A percentile compares a stretch with the other conserved stretches of the same genome.
phyloP scores from a whole-genome alignment of 2,329 filamentous ascomycete species.

The Clonostachys byssicola region DNA sequence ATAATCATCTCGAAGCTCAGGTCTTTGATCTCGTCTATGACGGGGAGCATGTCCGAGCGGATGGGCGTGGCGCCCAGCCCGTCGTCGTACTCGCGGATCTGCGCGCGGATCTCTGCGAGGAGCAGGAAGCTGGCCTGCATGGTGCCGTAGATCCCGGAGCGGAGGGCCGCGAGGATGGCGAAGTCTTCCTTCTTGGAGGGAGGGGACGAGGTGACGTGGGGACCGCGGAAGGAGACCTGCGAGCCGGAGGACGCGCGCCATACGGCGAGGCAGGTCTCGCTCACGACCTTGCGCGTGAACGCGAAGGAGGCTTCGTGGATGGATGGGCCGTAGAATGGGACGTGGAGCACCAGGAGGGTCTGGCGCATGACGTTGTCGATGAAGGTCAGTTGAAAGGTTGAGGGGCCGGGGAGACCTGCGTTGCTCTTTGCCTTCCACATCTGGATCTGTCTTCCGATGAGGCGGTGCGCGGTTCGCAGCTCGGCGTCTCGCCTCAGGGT shows the following conservation, averaged over 20 bases:
- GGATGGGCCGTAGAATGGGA: conserved; percentile 39
- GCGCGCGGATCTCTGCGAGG: conserved; percentile 30
- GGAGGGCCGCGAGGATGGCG: conserved; percentile 26
- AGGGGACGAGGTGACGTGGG: neutral
- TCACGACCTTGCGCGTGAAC: conserved; percentile 41
- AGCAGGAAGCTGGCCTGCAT: conserved; percentile 29
- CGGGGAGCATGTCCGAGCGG: conserved; percentile 33
- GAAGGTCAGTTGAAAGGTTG: conserved; percentile 35
- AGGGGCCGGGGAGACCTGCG: conserved; percentile 18
- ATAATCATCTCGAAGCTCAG: conserved; percentile 35
- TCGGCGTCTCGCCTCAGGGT: conserved; percentile 36
- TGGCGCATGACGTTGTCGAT: conserved; percentile 48
- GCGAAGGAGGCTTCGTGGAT: conserved; percentile 38
- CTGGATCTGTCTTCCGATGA: conserved; percentile 25
- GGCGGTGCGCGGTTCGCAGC: conserved; percentile 35
- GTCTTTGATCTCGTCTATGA: conserved; percentile 30
- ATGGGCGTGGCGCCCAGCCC: conserved; percentile 23
- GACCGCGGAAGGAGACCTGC: conserved; percentile 7
- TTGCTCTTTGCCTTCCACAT: conserved; percentile 7
- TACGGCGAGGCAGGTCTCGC: conserved; percentile 42
- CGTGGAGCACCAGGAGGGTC: conserved; percentile 51
- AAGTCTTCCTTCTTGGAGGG: conserved; percentile 9
- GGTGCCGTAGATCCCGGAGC: conserved; percentile 29
- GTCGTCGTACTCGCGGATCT: conserved; percentile 32
- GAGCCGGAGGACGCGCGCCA: conserved; percentile 28